Conservation (phyloP, 2,329 filamentous ascomycete species). For the Aquanectria penicillioides region DNA sequence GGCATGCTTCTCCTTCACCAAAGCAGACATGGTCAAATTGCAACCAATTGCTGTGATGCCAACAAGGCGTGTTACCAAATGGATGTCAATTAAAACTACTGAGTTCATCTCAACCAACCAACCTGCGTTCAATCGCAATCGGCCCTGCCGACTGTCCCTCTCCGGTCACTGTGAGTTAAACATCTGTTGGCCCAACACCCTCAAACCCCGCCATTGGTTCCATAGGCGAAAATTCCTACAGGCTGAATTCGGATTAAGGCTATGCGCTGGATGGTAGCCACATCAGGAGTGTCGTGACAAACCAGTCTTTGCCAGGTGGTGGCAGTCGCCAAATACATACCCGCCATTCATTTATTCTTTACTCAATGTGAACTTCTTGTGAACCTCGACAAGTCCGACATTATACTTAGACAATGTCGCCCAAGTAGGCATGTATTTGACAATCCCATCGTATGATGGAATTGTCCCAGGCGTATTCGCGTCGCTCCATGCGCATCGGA, state of each 20-base stretch:
- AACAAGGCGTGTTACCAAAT: background rate
- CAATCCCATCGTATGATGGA: constrained; percentile 84
- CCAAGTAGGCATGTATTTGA: constrained; percentile 83
- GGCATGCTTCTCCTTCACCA: no score
- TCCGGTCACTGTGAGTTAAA: background rate
- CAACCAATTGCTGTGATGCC: no score
- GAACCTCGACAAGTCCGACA: constrained; percentile 85
- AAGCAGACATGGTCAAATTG: no score
- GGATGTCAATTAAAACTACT: constrained; percentile 17
- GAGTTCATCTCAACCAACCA: background rate
- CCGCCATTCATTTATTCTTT: no score
- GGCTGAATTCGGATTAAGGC: no score
- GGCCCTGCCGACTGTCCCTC: background rate
- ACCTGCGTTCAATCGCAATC: background rate
- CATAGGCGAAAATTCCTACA: no score
- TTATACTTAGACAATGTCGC: constrained; percentile 77
- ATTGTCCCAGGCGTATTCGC: constrained; percentile 77
- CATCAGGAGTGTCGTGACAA: no score
- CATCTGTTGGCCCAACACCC: background rate
- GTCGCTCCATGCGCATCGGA: constrained; percentile 90
- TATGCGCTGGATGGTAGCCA: no score
- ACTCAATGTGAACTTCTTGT: constrained; percentile 63
- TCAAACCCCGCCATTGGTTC: no score
- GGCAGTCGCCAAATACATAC: no score
- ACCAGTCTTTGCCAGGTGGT: no score